A percentile compares a stretch with the other conserved stretches of the same genome.
Conservation (phyloP, 768 basidiomycete genomes). For the Roridomyces roridus region DNA sequence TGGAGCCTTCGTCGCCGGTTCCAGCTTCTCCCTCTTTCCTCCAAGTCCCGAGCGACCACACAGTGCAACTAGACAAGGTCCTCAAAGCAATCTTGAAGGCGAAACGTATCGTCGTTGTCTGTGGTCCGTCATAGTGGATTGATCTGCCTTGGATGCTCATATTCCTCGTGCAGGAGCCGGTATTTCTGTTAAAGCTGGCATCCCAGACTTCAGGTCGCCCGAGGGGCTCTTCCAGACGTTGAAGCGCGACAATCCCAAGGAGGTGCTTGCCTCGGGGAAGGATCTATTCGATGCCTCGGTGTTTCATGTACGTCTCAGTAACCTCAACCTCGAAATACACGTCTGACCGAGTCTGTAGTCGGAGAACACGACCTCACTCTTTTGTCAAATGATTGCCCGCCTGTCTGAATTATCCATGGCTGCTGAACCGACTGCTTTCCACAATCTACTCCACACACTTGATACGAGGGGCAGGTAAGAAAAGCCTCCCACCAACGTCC, state of each 20-base stretch:
- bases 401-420: slow-evolving; percentile 74
- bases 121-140: slow-evolving; percentile 58
- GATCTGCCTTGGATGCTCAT: neutral
- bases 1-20: slow-evolving; percentile 52
- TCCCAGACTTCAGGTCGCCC: slow-evolving; percentile 88
- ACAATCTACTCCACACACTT: slow-evolving; percentile 72
- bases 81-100: slow-evolving; percentile 79
- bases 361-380: slow-evolving; percentile 75
- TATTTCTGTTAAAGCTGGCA: slow-evolving; percentile 86
- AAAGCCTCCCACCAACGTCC: too few relatives aligned
- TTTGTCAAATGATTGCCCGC: slow-evolving; percentile 90
- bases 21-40: slow-evolving; percentile 66
- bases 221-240: slow-evolving; percentile 81
- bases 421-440: slow-evolving; percentile 83
- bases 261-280: slow-evolving; percentile 74
- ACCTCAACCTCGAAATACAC: neutral
- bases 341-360: slow-evolving; percentile 49
- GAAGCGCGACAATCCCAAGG: slow-evolving; percentile 79
- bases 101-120: slow-evolving; percentile 84
- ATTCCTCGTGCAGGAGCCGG: slow-evolving; percentile 69
- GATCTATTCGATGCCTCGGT: slow-evolving; percentile 93
- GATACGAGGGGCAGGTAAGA: slow-evolving; percentile 79
- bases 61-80: slow-evolving; percentile 55
- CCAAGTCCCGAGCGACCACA: slow-evolving; percentile 49
- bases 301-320: slow-evolving; percentile 67